These are phyloP conservation scores for Biscutella auriculata DNA, from an alignment of 441 rosid genomes.

Conservation along the genomic window DNA sequence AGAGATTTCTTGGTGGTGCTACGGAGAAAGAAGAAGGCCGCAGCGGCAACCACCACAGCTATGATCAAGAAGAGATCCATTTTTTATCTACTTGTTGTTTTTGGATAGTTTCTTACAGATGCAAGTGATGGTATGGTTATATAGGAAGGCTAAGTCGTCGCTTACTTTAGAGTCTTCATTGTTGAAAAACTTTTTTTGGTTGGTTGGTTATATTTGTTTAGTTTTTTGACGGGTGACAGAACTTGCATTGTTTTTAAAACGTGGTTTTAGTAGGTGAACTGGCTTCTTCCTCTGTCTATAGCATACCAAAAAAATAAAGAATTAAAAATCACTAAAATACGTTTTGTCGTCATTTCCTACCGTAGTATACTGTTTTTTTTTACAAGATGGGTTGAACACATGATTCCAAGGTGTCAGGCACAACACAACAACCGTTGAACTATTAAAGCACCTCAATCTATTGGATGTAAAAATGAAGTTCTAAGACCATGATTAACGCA, in stretches of 20 bases:
- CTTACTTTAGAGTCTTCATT: too few relatives aligned
- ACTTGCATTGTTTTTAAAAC: conserved; percentile 19
- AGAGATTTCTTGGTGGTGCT: conserved; percentile 1
- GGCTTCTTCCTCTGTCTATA: background rate
- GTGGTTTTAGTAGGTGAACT: conserved; percentile 25
- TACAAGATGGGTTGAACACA: too few relatives aligned
- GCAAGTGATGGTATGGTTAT: background rate
- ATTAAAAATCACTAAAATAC: too few relatives aligned
- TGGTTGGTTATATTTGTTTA: conserved; percentile 2
- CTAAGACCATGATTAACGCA: too few relatives aligned
- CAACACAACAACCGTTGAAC: too few relatives aligned
- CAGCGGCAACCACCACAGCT: background rate
- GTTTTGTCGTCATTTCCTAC: too few relatives aligned
- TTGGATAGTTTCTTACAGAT: background rate
- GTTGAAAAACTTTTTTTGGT: background rate
- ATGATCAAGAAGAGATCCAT: conserved; percentile 19
- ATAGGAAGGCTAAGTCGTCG: background rate
- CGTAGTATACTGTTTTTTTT: too few relatives aligned
- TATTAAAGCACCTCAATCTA: too few relatives aligned
- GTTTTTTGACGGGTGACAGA: conserved; percentile 11
- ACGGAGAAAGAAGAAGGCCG: conserved; percentile 10
- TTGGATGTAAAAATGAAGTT: too few relatives aligned
- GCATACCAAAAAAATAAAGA: too few relatives aligned
- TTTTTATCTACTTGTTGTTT: background rate
- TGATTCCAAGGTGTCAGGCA: too few relatives aligned